Conservation (phyloP, 2,329 filamentous ascomycete genomes). For the Verticillium longisporum region DNA sequence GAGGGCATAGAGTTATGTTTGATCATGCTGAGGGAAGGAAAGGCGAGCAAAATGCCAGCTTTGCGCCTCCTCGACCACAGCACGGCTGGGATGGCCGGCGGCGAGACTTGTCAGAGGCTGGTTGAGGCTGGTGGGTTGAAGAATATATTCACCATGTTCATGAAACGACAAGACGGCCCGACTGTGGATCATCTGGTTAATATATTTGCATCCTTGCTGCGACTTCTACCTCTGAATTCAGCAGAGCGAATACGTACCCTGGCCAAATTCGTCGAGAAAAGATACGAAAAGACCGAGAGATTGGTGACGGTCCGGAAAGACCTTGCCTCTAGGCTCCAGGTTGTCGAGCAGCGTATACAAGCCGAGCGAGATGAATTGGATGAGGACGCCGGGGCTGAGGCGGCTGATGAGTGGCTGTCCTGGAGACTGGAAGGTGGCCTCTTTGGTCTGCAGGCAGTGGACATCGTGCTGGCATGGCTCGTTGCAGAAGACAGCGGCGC, state of each 20-base stretch:
- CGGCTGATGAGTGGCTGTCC: constrained; percentile 66
- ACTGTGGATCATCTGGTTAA: constrained; percentile 75
- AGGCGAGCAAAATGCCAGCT: constrained; percentile 71
- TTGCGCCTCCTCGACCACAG: constrained; percentile 83
- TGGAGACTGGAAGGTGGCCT: constrained; percentile 76
- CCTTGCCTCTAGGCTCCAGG: constrained; percentile 56
- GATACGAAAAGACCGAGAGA: constrained; percentile 77
- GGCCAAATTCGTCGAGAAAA: constrained; percentile 92
- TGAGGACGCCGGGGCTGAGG: constrained; percentile 53
- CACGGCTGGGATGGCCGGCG: constrained; percentile 40
- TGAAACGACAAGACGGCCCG: constrained; percentile 68
- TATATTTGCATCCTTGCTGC: constrained; percentile 77
- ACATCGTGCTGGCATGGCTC: constrained; percentile 84
- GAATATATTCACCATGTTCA: constrained; percentile 78
- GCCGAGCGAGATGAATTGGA: constrained; percentile 25
- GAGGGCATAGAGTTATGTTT: constrained; percentile 88
- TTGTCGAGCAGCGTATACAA: constrained; percentile 47
- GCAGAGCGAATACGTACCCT: constrained; percentile 73
- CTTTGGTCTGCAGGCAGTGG: constrained; percentile 75
- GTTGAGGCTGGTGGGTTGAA: constrained; percentile 83
- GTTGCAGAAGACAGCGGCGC: constrained; percentile 82
- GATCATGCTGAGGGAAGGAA: constrained; percentile 87
- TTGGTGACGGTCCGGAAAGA: constrained; percentile 65
- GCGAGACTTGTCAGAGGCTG: constrained; percentile 63
- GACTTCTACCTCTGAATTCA: constrained; percentile 70